Evolutionary conservation across 1,139 yeast genomes (phyloP).

Genomic region (Geotrichum reessii): DNA sequence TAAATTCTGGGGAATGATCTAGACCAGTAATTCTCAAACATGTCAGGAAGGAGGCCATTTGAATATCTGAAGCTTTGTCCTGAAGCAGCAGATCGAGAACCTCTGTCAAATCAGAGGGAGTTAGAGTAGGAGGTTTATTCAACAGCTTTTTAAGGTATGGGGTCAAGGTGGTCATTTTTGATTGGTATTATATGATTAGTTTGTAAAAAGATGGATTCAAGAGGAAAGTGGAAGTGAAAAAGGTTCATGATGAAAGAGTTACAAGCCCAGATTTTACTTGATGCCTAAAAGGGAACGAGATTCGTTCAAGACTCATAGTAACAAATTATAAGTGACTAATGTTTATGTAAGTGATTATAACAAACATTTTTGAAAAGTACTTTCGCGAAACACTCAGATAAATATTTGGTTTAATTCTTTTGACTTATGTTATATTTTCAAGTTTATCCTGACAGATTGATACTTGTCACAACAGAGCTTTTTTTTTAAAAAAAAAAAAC

Average conservation of each 20-base stretch:
- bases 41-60: conserved; percentile 72
- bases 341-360: background rate
- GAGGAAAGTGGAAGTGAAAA: background rate
- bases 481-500: no score
- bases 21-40: conserved; percentile 66
- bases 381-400: no score
- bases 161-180: conserved; percentile 36
- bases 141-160: conserved; percentile 62
- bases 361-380: no score
- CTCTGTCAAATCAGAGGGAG: conserved; percentile 53
- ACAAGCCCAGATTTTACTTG: background rate
- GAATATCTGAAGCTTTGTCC: conserved; percentile 61
- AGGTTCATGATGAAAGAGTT: background rate
- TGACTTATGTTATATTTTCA: no score
- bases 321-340: no score
- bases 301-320: no score
- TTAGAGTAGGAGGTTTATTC: conserved; percentile 52
- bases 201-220: background rate
- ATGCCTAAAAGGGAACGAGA: background rate
- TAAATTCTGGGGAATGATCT: conserved; percentile 75
- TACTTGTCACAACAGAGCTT: no score
- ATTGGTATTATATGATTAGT: background rate
- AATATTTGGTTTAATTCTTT: no score
- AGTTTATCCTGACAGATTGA: no score
- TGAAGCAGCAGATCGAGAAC: conserved; percentile 57